Conservation (phyloP, 2,329 filamentous ascomycete genomes). For the Pseudogymnoascus sp. region DNA sequence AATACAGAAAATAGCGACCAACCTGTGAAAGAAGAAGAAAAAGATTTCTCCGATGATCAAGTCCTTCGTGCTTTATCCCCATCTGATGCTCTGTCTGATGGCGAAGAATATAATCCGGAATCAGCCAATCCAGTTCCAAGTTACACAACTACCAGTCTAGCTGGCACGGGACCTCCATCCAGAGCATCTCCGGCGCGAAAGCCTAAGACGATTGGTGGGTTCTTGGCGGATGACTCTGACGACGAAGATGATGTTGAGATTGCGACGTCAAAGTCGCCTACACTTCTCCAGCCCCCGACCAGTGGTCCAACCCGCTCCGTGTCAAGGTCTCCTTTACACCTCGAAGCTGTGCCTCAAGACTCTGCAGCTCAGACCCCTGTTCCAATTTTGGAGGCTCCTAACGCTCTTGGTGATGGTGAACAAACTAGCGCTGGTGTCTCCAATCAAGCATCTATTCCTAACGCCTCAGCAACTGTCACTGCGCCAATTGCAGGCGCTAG, state of each 20-base stretch:
- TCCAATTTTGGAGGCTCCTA: conserved; percentile 13
- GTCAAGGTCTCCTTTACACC: conserved; percentile 6
- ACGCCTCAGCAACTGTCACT: background rate
- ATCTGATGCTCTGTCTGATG: conserved; percentile 26
- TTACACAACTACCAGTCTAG: conserved; percentile 22
- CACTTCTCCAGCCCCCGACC: conserved; percentile 22
- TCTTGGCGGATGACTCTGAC: conserved; percentile 31
- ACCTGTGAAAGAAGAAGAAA: conserved; percentile 29
- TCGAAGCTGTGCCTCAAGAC: conserved; percentile 5
- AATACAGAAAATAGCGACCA: conserved; percentile 30
- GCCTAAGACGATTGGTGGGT: conserved; percentile 28
- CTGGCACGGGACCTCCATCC: conserved; percentile 28
- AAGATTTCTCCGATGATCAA: conserved; percentile 29
- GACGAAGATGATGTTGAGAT: conserved; percentile 25
- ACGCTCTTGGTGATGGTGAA: conserved; percentile 10
- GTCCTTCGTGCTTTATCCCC: conserved; percentile 31
- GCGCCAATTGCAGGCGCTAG: conserved; percentile 1
- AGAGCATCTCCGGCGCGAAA: conserved; percentile 21
- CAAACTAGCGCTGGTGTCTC: background rate
- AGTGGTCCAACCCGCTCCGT: conserved; percentile 21
- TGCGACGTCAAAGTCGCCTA: conserved; percentile 16
- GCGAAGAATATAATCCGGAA: conserved; percentile 27
- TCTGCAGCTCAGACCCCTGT: conserved; percentile 1
- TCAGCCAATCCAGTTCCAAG: conserved; percentile 19
- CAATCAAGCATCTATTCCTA: conserved; percentile 16